phyloP scores from a whole-genome alignment of 208 protist species.

The Trypanosoma cruzi region DNA sequence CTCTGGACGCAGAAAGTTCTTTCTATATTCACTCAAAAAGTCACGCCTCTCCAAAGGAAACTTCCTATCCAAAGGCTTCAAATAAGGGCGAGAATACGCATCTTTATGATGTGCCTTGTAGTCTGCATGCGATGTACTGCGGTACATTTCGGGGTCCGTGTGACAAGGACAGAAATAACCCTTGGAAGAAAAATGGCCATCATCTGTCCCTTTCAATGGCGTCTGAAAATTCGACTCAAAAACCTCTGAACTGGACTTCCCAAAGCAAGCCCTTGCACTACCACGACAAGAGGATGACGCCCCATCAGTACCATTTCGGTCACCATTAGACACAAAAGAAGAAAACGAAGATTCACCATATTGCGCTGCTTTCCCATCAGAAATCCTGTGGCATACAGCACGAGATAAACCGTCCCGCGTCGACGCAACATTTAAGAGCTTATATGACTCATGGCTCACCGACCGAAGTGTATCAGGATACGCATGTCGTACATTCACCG shows the following conservation, averaged over 20 bases:
- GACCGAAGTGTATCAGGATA: constrained; percentile 17
- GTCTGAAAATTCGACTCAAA: neutral
- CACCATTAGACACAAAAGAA: neutral
- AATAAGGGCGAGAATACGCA: neutral
- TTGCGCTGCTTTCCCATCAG: no score
- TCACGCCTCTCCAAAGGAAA: constrained; percentile 11
- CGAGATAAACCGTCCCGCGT: no score
- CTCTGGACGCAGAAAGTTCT: constrained; percentile 38
- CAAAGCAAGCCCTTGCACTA: neutral
- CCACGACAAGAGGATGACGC: neutral
- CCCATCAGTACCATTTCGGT: neutral
- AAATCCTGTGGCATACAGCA: no score
- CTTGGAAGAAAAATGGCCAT: neutral
- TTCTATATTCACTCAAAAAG: constrained; percentile 44
- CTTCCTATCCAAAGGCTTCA: neutral
- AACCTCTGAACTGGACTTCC: neutral
- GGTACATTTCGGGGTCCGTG: constrained; percentile 30
- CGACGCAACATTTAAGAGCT: constrained; percentile 13
- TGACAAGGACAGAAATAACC: constrained; percentile 31
- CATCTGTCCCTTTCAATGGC: neutral
- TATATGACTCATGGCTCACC: constrained; percentile 28
- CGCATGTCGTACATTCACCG: constrained; percentile 10
- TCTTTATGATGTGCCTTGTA: constrained; percentile 19
- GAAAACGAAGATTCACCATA: no score
- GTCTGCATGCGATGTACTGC: constrained; percentile 29